Conservation (phyloP, 352 stramenopile genomes). For the Phytopythium vexans region DNA sequence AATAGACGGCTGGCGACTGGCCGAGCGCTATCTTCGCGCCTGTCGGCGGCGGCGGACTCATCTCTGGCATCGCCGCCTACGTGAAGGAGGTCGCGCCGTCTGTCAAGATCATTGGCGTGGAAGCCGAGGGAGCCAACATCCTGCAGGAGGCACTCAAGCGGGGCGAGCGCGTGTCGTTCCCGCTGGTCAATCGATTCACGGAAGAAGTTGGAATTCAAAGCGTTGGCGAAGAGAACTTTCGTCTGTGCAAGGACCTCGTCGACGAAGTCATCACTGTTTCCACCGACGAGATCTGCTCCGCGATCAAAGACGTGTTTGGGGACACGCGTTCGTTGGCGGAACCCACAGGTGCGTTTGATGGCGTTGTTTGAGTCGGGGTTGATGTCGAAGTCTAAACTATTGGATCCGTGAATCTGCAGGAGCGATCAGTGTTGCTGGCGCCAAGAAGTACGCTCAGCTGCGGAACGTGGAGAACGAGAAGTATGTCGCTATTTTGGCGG, state of each 20-base stretch:
- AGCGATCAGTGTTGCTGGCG: constrained; percentile 94
- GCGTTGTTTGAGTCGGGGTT: background rate
- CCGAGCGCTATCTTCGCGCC: constrained; percentile 97
- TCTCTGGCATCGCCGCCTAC: constrained; percentile 94
- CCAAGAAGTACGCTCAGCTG: constrained; percentile 91
- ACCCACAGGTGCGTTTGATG: constrained; percentile 47
- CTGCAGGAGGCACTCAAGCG: constrained; percentile 90
- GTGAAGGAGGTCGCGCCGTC: constrained; percentile 79
- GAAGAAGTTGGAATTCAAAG: constrained; percentile 95
- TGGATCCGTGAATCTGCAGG: constrained; percentile 37
- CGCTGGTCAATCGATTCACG: constrained; percentile 95
- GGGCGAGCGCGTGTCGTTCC: constrained; percentile 86
- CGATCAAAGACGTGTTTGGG: constrained; percentile 93
- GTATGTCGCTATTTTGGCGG: constrained; percentile 94
- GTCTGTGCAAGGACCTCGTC: constrained; percentile 91
- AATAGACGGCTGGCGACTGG: constrained; percentile 75
- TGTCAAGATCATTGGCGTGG: constrained; percentile 96
- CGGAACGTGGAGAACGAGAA: constrained; percentile 58
- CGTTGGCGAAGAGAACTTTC: constrained; percentile 95
- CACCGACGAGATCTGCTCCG: constrained; percentile 95
- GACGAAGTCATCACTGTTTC: constrained; percentile 97
- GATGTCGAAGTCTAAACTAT: background rate
- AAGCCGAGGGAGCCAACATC: constrained; percentile 93
- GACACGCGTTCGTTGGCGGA: constrained; percentile 95
- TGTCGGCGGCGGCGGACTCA: constrained; percentile 95